Base-by-base conservation (phyloP, 2,329 filamentous ascomycete genomes). In the Trichoderma atroviride region DNA sequence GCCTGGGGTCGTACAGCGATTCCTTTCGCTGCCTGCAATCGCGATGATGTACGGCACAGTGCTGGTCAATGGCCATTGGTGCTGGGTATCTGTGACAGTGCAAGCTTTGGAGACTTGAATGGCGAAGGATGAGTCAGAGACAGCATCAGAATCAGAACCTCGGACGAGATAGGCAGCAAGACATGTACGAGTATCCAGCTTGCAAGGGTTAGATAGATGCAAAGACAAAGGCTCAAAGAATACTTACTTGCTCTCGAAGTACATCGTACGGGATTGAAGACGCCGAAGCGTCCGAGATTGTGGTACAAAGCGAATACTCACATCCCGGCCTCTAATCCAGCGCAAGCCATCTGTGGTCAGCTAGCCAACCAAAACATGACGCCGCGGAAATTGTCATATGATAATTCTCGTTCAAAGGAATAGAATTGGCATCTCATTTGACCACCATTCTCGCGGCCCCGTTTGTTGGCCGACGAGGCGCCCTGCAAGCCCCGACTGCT, bases 201-300 rank as follows among this genome's bases (percentile, higher is more conserved):
- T 64, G 47, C 61, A 65, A 40, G 33, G 52, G 24, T 65, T 43
- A 43, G 24, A 64, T 43, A 43, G 24, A 40, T 16, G 27, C 24
- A 52, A n/a, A 43, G 40, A 43, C 40, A 33, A 65, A 40, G 35
- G 52, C 9, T 57, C 52, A 19, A 24, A 31, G 14, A 33, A 16
- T 24, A 27, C 50, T 35, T 47, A 33, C 62, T n/a, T n/a, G 19
- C 40, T n/a, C 40, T 43, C 19, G 13, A 35, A 35, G 43, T 3
- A 55, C 61, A 27, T 40, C 10, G n/a, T n/a, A 35, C 40, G 58
- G 27, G 29, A 24, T 47, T 57, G n/a, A 33, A 55, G 13, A 31
- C 35, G 43, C 63, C 53, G 63, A 66, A n/a, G 27, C 50, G 63
- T 35, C 63, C 63, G 63, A 47, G 37, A 33, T 13, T 27, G 16